phyloP scores from a whole-genome alignment of 257 asterid species.

The Linderniella brevidens region DNA sequence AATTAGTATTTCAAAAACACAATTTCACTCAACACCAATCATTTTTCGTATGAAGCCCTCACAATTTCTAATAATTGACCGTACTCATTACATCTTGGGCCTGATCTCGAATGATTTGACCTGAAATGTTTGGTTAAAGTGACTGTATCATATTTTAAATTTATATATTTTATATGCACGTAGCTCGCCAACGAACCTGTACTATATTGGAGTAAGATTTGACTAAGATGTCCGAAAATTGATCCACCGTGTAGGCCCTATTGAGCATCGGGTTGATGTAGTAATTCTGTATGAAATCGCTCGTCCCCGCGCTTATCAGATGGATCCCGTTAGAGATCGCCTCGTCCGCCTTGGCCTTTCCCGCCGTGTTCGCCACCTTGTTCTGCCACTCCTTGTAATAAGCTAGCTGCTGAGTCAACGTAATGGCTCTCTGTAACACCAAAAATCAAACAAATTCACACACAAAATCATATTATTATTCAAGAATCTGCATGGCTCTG shows the following conservation, averaged over 20 bases:
- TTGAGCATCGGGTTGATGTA: constrained; percentile 2
- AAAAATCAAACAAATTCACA: background rate
- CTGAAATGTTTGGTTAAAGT: no score
- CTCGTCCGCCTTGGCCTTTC: background rate
- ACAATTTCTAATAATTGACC: no score
- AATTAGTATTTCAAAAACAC: no score
- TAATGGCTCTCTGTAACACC: background rate
- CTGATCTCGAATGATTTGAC: no score
- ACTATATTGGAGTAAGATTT: background rate
- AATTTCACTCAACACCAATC: no score
- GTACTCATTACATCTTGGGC: no score
- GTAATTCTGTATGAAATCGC: constrained; percentile 7
- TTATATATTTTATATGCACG: background rate
- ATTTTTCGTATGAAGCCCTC: no score
- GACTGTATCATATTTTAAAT: no score
- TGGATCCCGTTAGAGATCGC: background rate
- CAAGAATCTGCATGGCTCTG: no score
- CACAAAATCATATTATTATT: background rate
- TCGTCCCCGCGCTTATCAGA: constrained; percentile 1
- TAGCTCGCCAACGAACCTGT: no score
- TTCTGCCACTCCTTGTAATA: constrained; percentile 6
- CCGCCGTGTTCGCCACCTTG: background rate
- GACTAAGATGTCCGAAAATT: constrained; percentile 2
- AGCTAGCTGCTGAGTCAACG: background rate
- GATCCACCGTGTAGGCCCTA: background rate